Base-by-base conservation (phyloP, 768 basidiomycete species). In the Kwoniella heveanensis region DNA sequence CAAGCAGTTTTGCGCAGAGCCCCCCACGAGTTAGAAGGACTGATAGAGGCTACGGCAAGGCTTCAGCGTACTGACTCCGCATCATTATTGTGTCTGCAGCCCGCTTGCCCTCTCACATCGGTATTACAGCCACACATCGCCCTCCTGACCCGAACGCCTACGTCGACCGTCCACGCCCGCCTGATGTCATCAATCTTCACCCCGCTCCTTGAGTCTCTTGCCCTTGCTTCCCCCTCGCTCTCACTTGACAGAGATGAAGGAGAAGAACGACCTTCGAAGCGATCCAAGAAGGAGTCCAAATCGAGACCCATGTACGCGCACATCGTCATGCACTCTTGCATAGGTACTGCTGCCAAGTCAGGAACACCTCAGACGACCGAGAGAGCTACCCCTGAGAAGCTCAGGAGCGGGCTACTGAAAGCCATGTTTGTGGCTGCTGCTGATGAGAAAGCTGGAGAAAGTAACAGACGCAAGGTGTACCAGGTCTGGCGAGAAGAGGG, bases 381-480 rank as follows among this genome's bases (percentile, higher is more conserved):
- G 15, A 54, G 57, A 27, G 48, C 37, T 26, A 56, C 27, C n/a
- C 52, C 68, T 19, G 67, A 47, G n/a, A 46, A 58, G 30, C 21
- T 76, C 46, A 62, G 61, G 44, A 84, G 83, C 62, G 83, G 82
- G 51, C 67, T 95, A 9, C 79, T 92, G 62, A 82, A 83, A 68
- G 82, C 79, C 46, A 68, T 95, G 48, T 94, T 95, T 72, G 85
- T 88, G 19, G 80, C 86, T 30, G 92, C 92, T 32, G 88, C 74
- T 15, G 65, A 71, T 25, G 67, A 85, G 37, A 83, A 86, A 63
- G 86, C 88, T 90, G 44, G 85, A 86, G 62, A 64, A 72, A 90
- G 91, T 69, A 92, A 89, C 78, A 84, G 93, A 70, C 83, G 90
- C 79, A 91, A 86, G 82, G 84, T 97, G 81, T 95, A 93, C 76